Evolutionary conservation across 768 basidiomycete species (phyloP), one percentile per base, ranked within the genome.

Genomic region (Guyanaporus albipodus): DNA sequence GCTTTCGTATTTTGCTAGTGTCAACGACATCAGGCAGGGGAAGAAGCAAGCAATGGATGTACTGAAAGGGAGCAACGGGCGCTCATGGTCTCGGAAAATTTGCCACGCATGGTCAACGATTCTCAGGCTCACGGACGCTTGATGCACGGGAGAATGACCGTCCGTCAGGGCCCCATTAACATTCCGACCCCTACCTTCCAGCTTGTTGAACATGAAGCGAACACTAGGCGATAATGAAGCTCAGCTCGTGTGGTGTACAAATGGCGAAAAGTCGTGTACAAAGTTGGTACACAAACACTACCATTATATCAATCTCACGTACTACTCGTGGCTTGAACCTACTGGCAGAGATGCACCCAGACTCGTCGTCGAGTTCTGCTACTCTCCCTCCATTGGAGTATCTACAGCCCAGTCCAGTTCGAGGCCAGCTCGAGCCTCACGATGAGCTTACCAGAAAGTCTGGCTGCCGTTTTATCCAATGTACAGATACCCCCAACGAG

Each of bases 401-500:
- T 55, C 73, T 77, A 52, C 75, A 76, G 42, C 68, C 76, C 39
- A 85, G 79, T 59, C 83, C 85, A 18, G 79, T 87, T 40, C 75
- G 85, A 63, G 85, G 86, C 22, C 86, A 85, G 60, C 73, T 88
- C 40, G 86, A 88, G 59, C 77, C 80, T n/a, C 73, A 76, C 36
- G 81, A 85, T 44, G 66, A 68, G 11, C 44, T 52, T 55, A 62
- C 78, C 9, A 73, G 64, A 50, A 73, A 70, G 49, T 72, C 80
- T 22, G 83, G 85, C 44, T 85, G 82, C 74, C 72, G 86, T 53
- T 87, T 79, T 65, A 70, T 88, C 38, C 85, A 88, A 60, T 82
- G 81, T 44, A 87, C 85, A 15, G 85, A 87, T 58, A 87, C 85
- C 23, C 80, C 78, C 12, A 79, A 85, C 66, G 83, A 88, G 62